Evolutionary conservation across 345 rosid genomes (phyloP).

Genomic region (Conringia planisiliqua): DNA sequence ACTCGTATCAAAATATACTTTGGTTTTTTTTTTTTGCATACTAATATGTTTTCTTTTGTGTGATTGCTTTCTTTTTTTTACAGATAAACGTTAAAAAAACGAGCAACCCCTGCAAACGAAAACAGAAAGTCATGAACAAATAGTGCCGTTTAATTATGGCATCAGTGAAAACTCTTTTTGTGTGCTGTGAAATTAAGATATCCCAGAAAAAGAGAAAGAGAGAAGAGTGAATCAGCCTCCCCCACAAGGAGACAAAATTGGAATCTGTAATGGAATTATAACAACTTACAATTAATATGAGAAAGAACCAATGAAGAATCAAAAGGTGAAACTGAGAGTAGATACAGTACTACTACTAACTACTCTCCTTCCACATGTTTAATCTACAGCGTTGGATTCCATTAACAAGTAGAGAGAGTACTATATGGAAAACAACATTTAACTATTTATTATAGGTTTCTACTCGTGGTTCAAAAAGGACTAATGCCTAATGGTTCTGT

Average conservation of each 20-base stretch:
- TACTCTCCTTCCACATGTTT: not conserved
- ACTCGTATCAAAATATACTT: too few relatives aligned
- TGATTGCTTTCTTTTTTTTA: not conserved
- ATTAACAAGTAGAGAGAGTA: not conserved
- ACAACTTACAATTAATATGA: conserved; percentile 3
- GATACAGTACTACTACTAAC: not conserved
- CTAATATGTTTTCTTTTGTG: not conserved
- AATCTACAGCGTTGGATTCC: not conserved
- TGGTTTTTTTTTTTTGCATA: not conserved
- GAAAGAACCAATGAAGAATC: conserved; percentile 3
- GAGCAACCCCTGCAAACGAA: not conserved
- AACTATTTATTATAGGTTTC: not conserved
- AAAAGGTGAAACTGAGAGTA: not conserved
- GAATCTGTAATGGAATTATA: conserved; percentile 23
- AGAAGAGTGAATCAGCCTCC: conserved; percentile 22
- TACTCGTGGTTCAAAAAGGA: not conserved
- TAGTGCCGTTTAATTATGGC: not conserved
- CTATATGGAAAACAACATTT: too few relatives aligned
- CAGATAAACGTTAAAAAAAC: not conserved
- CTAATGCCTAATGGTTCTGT: not conserved
- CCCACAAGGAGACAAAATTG: conserved; percentile 29
- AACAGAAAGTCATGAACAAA: not conserved
- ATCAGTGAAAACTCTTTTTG: conserved; percentile 9
- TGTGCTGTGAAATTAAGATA: conserved; percentile 15
- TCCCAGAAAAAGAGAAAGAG: conserved; percentile 7